Evolutionary conservation across 2,329 filamentous ascomycete genomes (phyloP), one percentile per base, ranked within the genome.

Genomic region (Leptographium lundbergii): DNA sequence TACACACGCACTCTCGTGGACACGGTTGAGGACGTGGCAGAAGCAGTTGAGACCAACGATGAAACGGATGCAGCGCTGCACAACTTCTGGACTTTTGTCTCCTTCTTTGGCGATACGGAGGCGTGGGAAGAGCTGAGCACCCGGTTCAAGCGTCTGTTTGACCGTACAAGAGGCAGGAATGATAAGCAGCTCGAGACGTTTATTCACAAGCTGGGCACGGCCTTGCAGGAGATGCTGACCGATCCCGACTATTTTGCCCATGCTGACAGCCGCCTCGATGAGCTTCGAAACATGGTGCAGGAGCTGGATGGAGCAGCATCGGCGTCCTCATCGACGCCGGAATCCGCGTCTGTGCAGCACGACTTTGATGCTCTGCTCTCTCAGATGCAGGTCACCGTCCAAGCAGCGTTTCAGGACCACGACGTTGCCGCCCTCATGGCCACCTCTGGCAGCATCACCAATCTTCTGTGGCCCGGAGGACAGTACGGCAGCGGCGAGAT

Each of bases 221-320:
- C 88, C 4, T 71, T 96, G 5, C 87, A 95, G 67, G 85, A 87
- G 62, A 85, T 96, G 69, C 75, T 97, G 50, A 94, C 85, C 0
- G 88, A 96, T 62, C 91, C 92, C 0, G 81, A 85, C 4, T 96
- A 96, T 71, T 89, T 95, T 66, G 87, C 91, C 54, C 79, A 89
- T 47, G 84, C 84, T 0, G 82, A 87, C 27, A 70, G 77, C 55
- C 76, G 77, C 11, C 71, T 85, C 45, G 70, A 76, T 17, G 72
- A 77, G 3, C 64, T 86, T 6, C 75, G 80, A 34, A 70, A 72
- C 13, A 78, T 80, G 66, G 77, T 79, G 5, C 81, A 85, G 62
- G 82, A 87, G 62, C 77, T 90, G 9, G 53, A 45, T 17, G 17
- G 36, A 3, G 2, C 51, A 19, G 1, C 78, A 77, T 19, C 51